phyloP scores from a whole-genome alignment of 306 rosid species.

The Ziziphus jujuba region DNA sequence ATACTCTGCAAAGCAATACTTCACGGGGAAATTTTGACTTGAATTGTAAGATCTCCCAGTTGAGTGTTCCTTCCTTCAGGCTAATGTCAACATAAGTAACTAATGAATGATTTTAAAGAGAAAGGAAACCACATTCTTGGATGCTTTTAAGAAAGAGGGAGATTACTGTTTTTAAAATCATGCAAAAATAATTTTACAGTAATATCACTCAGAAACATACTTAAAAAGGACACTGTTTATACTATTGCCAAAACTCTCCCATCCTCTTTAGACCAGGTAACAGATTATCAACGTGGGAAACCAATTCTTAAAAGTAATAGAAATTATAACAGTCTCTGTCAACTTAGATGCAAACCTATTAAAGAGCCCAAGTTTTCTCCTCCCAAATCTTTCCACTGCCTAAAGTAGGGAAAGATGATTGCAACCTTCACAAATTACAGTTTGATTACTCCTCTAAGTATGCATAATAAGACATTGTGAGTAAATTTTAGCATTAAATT shows the following conservation, averaged over 20 bases:
- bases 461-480: no score
- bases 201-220: not conserved
- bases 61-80: slow-evolving; percentile 89
- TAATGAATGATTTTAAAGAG: slow-evolving; percentile 8
- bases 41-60: slow-evolving; percentile 84
- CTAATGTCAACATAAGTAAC: slow-evolving; percentile 37
- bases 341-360: not conserved
- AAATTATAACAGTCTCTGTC: not conserved
- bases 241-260: not conserved
- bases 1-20: slow-evolving; percentile 90
- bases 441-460: no score
- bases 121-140: slow-evolving; percentile 6
- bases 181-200: no score
- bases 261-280: not conserved
- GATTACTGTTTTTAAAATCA: not conserved
- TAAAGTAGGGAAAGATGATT: no score
- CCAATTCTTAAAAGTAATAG: not conserved
- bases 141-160: slow-evolving; percentile 9
- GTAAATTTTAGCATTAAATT: no score
- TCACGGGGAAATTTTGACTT: slow-evolving; percentile 90
- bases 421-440: no score
- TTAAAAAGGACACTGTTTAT: not conserved
- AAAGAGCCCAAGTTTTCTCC: slow-evolving; percentile 5
- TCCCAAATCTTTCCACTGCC: no score
- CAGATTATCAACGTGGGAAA: not conserved